Conservation (phyloP, 1,284 basidiomycete genomes). For the Albatrellus sp. region DNA sequence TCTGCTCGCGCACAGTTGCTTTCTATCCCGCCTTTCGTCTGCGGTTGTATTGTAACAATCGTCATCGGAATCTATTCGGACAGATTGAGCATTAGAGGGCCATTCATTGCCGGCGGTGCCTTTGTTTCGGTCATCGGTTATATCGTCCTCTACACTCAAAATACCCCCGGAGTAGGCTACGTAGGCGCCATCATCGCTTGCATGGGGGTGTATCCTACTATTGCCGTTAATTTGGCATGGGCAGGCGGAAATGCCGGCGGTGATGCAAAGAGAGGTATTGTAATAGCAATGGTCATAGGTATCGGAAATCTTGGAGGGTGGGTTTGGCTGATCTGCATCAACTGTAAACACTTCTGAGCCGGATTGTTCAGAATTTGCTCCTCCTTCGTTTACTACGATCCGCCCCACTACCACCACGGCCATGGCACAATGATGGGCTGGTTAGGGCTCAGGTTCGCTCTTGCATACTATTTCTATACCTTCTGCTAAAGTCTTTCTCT, state of each 20-base stretch:
- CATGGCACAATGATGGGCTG: constrained; percentile 39
- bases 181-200: constrained; percentile 39
- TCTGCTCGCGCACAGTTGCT: constrained; percentile 46
- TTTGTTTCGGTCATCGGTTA: constrained; percentile 32
- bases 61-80: constrained; percentile 30
- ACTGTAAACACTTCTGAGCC: neutral
- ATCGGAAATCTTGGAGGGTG: constrained; percentile 42
- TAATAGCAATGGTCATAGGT: constrained; percentile 41
- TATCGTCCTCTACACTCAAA: constrained; percentile 28
- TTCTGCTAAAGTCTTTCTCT: neutral
- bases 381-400: constrained; percentile 29
- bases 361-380: constrained; percentile 23
- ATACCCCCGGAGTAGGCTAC: constrained; percentile 28
- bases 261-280: constrained; percentile 37
- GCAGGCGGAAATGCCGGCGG: constrained; percentile 43
- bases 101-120: constrained; percentile 27
- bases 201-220: constrained; percentile 40
- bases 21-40: constrained; percentile 38
- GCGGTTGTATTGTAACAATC: constrained; percentile 29
- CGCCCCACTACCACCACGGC: constrained; percentile 35
- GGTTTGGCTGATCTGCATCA: neutral
- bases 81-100: constrained; percentile 27
- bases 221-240: constrained; percentile 44
- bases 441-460: constrained; percentile 24
- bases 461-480: neutral